Conservation (phyloP, 2,329 filamentous ascomycete species). For the Gnomoniopsis sp. region DNA sequence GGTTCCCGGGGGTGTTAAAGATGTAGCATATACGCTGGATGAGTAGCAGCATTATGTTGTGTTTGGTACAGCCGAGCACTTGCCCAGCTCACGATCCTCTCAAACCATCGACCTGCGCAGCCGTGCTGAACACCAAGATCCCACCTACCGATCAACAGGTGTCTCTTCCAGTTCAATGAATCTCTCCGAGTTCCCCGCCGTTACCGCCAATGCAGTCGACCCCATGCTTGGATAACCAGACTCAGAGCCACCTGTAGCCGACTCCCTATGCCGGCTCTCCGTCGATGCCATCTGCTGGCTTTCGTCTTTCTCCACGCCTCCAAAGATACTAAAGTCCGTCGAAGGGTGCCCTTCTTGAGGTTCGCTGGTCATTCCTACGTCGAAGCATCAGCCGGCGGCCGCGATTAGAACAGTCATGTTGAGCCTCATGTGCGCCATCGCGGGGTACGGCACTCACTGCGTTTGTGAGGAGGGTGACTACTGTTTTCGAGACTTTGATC, state of each 20-base stretch:
- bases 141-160: background rate
- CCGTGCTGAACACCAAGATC: background rate
- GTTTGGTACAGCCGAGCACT: too few species aligned
- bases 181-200: background rate
- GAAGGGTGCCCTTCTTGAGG: background rate
- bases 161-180: background rate
- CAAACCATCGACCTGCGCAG: too few species aligned
- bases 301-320: background rate
- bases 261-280: background rate
- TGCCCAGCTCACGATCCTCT: too few species aligned
- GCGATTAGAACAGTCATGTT: too few species aligned
- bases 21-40: too few species aligned
- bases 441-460: conserved; percentile 6
- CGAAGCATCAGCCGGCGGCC: background rate
- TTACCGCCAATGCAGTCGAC: background rate
- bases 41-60: background rate
- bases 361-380: background rate
- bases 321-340: background rate
- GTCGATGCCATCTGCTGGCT: too few species aligned
- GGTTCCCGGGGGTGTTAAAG: background rate
- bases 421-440: too few species aligned
- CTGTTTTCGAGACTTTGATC: background rate
- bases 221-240: background rate
- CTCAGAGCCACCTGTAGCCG: background rate
- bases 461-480: background rate